These are phyloP conservation scores for Solanum ossicruentum DNA, from an alignment of 257 asterid genomes.

Conservation along the genomic window DNA sequence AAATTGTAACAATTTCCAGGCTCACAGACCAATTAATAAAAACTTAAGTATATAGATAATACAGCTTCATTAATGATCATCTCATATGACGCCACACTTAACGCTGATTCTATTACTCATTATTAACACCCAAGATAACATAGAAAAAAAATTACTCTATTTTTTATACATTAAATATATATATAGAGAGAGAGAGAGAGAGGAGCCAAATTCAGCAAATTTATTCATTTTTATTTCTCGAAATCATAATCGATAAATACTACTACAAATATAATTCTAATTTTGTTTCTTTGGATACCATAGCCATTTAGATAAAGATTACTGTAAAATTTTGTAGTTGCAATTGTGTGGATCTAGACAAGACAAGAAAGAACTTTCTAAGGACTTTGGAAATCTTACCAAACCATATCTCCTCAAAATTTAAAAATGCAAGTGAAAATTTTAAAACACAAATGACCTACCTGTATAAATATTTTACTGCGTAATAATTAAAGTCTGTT, in stretches of 20 bases:
- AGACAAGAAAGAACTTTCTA: slow-evolving; percentile 16
- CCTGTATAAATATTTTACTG: background rate
- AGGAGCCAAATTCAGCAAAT: too few species aligned
- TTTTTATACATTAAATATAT: too few species aligned
- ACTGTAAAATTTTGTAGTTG: too few species aligned
- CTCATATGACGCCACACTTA: slow-evolving; percentile 8
- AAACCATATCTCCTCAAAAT: background rate
- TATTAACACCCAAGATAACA: too few species aligned
- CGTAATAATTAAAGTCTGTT: background rate
- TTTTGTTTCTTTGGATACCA: background rate
- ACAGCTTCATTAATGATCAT: slow-evolving; percentile 18
- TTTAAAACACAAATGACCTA: background rate
- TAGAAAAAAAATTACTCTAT: too few species aligned
- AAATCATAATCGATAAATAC: background rate
- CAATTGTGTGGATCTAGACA: too few species aligned
- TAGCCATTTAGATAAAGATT: background rate
- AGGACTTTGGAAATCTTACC: background rate
- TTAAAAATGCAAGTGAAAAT: background rate
- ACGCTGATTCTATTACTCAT: background rate
- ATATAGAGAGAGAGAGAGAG: too few species aligned
- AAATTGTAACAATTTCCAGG: background rate
- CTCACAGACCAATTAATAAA: slow-evolving; percentile 29
- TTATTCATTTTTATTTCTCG: too few species aligned
- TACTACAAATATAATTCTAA: background rate
- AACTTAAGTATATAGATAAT: background rate